Percentiles rank a stretch among this genome's conserved stretches.
Conservation (phyloP, 2,329 filamentous ascomycete species). For the Diaporthe helianthi region DNA sequence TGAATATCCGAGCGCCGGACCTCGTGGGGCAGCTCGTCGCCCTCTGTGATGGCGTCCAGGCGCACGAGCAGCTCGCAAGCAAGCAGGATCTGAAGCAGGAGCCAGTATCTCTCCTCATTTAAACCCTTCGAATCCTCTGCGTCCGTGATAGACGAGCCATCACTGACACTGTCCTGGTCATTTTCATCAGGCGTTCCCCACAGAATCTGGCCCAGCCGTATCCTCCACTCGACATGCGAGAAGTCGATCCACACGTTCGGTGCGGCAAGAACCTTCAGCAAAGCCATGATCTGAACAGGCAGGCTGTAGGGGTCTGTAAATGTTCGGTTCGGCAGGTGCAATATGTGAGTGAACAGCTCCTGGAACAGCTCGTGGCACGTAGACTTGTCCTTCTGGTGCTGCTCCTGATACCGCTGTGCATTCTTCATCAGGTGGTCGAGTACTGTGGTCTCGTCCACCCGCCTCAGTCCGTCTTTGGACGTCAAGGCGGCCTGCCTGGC, state of each 20-base stretch:
- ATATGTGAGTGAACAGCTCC: constrained; percentile 66
- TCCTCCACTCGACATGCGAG: constrained; percentile 76
- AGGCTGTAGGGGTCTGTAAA: constrained; percentile 67
- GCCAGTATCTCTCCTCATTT: constrained; percentile 70
- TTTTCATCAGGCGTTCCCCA: constrained; percentile 66
- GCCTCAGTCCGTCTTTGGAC: constrained; percentile 59
- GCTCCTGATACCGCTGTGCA: constrained; percentile 61
- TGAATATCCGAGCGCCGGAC: constrained; percentile 64
- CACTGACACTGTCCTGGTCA: constrained; percentile 60
- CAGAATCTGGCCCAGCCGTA: constrained; percentile 74
- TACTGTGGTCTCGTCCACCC: constrained; percentile 63
- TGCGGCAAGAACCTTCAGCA: constrained; percentile 69
- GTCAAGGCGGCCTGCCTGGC: constrained; percentile 64
- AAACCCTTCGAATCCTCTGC: constrained; percentile 57
- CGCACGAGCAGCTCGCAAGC: constrained; percentile 71
- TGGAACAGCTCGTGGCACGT: constrained; percentile 66
- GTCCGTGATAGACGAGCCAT: constrained; percentile 59
- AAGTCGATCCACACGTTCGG: constrained; percentile 78
- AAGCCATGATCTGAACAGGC: constrained; percentile 72
- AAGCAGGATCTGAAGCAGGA: constrained; percentile 70
- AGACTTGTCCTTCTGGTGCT: constrained; percentile 56
- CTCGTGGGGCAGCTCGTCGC: constrained; percentile 61
- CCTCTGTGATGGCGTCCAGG: constrained; percentile 67
- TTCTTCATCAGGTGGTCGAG: constrained; percentile 66
- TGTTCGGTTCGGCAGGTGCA: constrained; percentile 62